Evolutionary conservation across 495 filamentous ascomycete species (phyloP), one percentile per base, ranked within the genome.

Genomic region (Endocarpon pusillum): DNA sequence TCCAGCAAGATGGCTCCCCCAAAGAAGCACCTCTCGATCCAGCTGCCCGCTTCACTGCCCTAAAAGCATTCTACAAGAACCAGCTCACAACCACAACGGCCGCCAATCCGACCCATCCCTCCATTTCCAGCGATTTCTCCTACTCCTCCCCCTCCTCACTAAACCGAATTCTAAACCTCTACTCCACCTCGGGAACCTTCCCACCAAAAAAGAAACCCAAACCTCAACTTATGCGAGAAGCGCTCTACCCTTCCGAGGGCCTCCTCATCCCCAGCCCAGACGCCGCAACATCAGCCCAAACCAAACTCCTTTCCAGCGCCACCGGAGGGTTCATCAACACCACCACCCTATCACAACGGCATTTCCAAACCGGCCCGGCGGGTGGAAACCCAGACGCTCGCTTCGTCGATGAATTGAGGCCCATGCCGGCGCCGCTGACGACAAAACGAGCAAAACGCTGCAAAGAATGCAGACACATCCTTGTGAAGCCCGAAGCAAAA

Each of bases 381-480:
- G 35, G 38, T 23, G 39, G 48, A 3, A 57, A 58, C 36, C 53
- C 62, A 8, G 50, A 57, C 23, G 50, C 59, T 19, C 55, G 67
- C 31, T 79, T 82, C 53, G 45, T 55, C 16, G 61, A 69, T 36
- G 70, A 81, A 7, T 67, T 96, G 2, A 73, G 81, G 19, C 89
- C 89, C 7, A 64, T 81, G 17, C 75, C 81, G 2, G 73, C 75
- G 24, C 72, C 86, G 4, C 71, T 96, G 3, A 76, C 82, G 34
- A 93, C 85, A 0, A 94, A 93, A 50, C 80, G 85, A 27, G 78
- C 81, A 25, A 94, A 94, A 52, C 83, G 89, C 31, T 97, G 89
- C 57, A 71, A 77, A 40, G 69, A 73, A 8, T 97, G 89, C 62
- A 78, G 87, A 3, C 87, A 94, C 61, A 93, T 94, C 54, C 76